phyloP scores from a whole-genome alignment of 2,329 filamentous ascomycete species.

The Hymenoscyphus occultus region DNA sequence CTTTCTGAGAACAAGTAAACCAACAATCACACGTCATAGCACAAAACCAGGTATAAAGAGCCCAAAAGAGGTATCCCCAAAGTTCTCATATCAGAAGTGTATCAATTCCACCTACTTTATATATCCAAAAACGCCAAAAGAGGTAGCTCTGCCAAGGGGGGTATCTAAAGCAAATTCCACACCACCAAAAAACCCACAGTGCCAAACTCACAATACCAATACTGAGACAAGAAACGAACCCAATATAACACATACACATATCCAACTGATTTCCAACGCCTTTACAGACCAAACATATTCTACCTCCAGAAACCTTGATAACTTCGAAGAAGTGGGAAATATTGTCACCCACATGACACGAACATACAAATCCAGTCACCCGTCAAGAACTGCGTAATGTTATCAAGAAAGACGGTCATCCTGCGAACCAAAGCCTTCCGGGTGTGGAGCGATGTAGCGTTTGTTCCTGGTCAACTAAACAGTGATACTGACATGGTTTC shows the following conservation, averaged over 20 bases:
- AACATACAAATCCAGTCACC: too few species aligned
- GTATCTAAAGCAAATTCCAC: constrained; percentile 25
- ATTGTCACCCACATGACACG: too few species aligned
- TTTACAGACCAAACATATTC: constrained; percentile 13
- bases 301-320: background rate
- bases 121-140: constrained; percentile 3
- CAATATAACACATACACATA: constrained; percentile 13
- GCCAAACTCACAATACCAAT: constrained; percentile 8
- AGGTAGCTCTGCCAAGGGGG: constrained; percentile 12
- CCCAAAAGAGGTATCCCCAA: too few species aligned
- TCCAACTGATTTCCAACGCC: constrained; percentile 17
- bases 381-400: too few species aligned
- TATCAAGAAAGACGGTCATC: too few species aligned
- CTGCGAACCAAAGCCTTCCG: too few species aligned
- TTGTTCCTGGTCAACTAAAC: constrained; percentile 40
- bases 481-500: constrained; percentile 62
- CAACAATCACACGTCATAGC: too few species aligned
- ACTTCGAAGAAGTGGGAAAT: too few species aligned
- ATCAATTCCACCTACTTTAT: background rate
- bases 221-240: constrained; percentile 13
- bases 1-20: too few species aligned
- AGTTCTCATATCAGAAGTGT: too few species aligned
- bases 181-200: constrained; percentile 11
- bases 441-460: too few species aligned
- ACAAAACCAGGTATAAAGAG: too few species aligned